A percentile compares a stretch with the other conserved stretches of the same genome.
phyloP scores from a whole-genome alignment of 305 asterid genomes.

The Solanum chacoense region DNA sequence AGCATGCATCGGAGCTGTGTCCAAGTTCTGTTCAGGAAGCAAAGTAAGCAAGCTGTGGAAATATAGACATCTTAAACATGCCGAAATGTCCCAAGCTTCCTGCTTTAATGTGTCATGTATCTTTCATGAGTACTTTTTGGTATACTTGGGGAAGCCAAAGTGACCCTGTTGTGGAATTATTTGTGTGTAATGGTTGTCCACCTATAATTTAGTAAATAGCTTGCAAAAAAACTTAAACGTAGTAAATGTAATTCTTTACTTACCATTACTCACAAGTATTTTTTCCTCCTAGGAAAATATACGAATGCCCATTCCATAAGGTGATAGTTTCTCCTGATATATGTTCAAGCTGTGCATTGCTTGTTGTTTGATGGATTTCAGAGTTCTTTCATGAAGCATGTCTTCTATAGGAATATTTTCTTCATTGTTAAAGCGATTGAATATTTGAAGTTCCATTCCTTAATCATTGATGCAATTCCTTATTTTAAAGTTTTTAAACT shows the following conservation, averaged over 20 bases:
- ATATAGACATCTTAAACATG: neutral
- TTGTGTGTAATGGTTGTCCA: neutral
- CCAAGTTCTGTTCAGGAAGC: slow-evolving; percentile 96
- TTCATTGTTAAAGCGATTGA: neutral
- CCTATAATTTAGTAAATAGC: neutral
- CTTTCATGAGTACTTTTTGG: neutral
- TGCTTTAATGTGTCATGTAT: neutral
- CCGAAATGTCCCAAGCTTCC: neutral
- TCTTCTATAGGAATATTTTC: neutral
- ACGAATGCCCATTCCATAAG: neutral
- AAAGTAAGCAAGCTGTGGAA: slow-evolving; percentile 48
- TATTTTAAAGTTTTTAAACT: neutral
- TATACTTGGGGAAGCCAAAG: neutral
- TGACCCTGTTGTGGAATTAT: neutral
- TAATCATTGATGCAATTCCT: neutral
- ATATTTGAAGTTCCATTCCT: neutral
- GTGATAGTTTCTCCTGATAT: neutral
- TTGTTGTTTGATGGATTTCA: neutral
- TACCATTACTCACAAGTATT: neutral
- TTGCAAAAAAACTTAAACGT: neutral
- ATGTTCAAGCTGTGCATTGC: neutral
- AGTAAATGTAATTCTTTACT: neutral
- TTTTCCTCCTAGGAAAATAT: neutral
- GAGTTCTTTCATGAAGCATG: neutral
- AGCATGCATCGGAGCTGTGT: slow-evolving; percentile 89